Percentiles rank a stretch among this genome's conserved stretches.
These are phyloP conservation scores for Paxillus rubicundulus DNA, from an alignment of 768 basidiomycete genomes.

Conservation along the genomic window DNA sequence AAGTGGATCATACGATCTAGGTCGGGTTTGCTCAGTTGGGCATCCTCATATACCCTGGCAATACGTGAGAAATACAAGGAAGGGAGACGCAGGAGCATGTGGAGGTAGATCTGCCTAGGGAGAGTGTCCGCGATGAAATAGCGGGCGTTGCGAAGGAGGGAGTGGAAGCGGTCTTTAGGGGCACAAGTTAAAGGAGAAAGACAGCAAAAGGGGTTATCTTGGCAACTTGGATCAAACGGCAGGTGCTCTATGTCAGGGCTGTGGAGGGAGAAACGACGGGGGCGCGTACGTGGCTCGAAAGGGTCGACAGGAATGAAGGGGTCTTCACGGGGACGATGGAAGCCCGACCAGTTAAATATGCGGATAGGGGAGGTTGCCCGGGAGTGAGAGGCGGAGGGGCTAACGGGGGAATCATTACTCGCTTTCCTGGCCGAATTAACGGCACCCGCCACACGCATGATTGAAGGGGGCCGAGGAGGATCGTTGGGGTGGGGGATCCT, in stretches of 20 bases:
- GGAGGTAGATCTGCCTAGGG: conserved; percentile 44
- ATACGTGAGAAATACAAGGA: conserved; percentile 79
- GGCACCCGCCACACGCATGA: conserved; percentile 5
- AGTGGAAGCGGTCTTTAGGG: conserved; percentile 11
- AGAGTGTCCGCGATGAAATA: conserved; percentile 36
- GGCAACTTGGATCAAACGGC: conserved; percentile 21
- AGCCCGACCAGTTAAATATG: conserved; percentile 51
- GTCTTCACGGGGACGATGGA: conserved; percentile 52
- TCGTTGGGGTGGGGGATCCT: conserved; percentile 10
- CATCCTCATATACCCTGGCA: conserved; percentile 71
- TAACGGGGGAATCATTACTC: conserved; percentile 25
- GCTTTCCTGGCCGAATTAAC: conserved; percentile 16
- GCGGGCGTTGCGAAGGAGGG: conserved; percentile 17
- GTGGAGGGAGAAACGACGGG: conserved; percentile 20
- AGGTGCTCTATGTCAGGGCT: conserved; percentile 20
- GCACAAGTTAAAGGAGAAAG: conserved; percentile 16
- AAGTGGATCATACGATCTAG: conserved; percentile 50
- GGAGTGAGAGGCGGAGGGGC: conserved; percentile 36
- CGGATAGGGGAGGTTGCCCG: conserved; percentile 57
- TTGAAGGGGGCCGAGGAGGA: conserved; percentile 7
- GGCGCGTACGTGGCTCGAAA: conserved; percentile 36
- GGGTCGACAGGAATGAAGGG: conserved; percentile 58
- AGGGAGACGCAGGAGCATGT: conserved; percentile 64
- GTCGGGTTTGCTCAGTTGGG: conserved; percentile 74
- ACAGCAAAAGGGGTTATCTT: conserved; percentile 22